Base-by-base conservation (phyloP, 75 land plant species). In the Picea sitchensis region DNA sequence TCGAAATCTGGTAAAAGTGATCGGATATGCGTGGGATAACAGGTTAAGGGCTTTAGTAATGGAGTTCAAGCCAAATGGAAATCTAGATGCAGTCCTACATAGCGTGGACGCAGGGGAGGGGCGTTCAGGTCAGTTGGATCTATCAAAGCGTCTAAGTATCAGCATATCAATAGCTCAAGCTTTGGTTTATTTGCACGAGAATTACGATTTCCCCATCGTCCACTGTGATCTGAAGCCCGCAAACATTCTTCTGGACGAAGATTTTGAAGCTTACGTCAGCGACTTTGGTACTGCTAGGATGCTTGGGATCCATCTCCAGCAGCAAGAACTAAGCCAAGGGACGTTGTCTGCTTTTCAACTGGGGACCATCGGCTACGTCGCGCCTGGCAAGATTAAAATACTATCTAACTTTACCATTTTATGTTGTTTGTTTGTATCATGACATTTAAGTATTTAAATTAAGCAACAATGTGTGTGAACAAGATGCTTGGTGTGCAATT, bases 181-280 rank as follows among this genome's bases (percentile, higher is more conserved):
- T 14, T 30, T 94, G 61, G 84, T 67, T 41, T 94, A 94, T 65
- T 76, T 94, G 80, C 94, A 94, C 67, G 77, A 84, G 0, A 87
- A 86, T 13, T 82, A 81, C 67, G 88, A 81, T 44, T 77, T 83
- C 57, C 92, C 92, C 2, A 86, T 92, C 3, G 84, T 92, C 12
- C 96, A 94, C 71, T 93, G 96, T 69, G 95, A 94, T 68, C 56
- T 94, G 81, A 93, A 93, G 72, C 96, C 96, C 12, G 84, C 92
- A 1, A 94, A 94, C 69, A 82, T 94, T 58, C 92, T 94, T 12
- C 51, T 94, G 32, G 96, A 94, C 76, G 73, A 59, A 75, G 82
- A 84, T 34, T 81, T 75, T 78, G 86, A 82, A 56, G 92, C 88
- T 14, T 84, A 90, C 63, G 81, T 94, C 6, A 84, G 86, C 59